Evolutionary conservation across 1,139 yeast species (phyloP), one percentile per base, ranked within the genome.

Genomic region (Blastobotrys aristatus): DNA sequence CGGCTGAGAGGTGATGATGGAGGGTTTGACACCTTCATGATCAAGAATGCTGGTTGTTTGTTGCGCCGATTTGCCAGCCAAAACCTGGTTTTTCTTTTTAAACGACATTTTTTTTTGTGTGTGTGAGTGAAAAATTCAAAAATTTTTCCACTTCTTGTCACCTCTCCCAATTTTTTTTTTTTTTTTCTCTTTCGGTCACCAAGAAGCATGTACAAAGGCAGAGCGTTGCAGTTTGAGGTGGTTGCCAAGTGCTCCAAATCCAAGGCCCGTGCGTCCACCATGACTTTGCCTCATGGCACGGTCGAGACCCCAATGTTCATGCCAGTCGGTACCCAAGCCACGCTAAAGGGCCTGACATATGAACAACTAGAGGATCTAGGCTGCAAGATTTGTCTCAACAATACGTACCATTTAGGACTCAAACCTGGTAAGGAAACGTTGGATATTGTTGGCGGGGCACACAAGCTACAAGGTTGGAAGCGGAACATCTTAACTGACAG

Each of bases 1-100:
- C 1, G 87, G 83, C 17, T 79, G 82, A 0, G 95, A 83, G 2
- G 89, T 82, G 31, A 83, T 71, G 1, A 82, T 70, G 0, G 96
- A 89, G 0, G 97, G 95, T 53, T 82, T 74, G 1, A 84, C 72
- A 2, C 84, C 88, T 14, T 44, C 55, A 37, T 57, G 60, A 4
- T 34, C 30, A 11, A 36, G 47, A n/a, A 44, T 42, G 5, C 29
- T 20, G 22, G 34, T 22, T 18, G 20, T 37, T 7, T 31, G 26
- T 8, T 13, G 44, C 16, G 52, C 31, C n/a, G 36, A 20, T 33
- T 27, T 43, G 20, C 54, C 57, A 11, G 55, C 44, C 8, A 58
- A 48, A 7, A 56, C 52, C 3, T 57, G 54, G 1, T 57, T 50
- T 40, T 54, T 56, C 46, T 52, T 50, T 45, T 53, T 54, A 46